Evolutionary conservation across 2,329 filamentous ascomycete genomes (phyloP).

Genomic region (Phyllosticta citribraziliensis): DNA sequence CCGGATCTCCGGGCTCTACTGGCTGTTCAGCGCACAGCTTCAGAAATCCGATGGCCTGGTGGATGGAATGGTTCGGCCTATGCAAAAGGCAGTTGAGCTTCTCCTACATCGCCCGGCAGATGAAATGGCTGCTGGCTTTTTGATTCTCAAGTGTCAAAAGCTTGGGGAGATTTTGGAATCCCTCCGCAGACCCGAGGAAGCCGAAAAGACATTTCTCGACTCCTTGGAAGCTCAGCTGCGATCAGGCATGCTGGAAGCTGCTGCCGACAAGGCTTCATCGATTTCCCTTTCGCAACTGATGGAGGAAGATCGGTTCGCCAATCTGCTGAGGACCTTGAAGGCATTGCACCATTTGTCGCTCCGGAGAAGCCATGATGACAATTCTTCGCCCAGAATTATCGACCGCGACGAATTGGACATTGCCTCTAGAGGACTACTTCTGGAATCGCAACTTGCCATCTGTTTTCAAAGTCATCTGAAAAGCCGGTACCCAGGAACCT

Average conservation of each 20-base stretch:
- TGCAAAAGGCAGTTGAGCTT: constrained; percentile 55
- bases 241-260: constrained; percentile 44
- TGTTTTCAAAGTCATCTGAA: constrained; percentile 19
- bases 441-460: constrained; percentile 35
- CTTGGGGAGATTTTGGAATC: constrained; percentile 52
- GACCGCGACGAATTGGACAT: constrained; percentile 23
- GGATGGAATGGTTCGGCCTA: constrained; percentile 43
- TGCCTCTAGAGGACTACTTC: constrained; percentile 25
- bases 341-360: constrained; percentile 47
- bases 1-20: constrained; percentile 64
- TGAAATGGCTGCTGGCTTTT: constrained; percentile 51
- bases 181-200: constrained; percentile 45
- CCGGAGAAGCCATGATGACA: constrained; percentile 35
- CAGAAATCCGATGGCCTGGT: constrained; percentile 35
- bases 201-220: constrained; percentile 47
- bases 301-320: constrained; percentile 39
- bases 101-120: constrained; percentile 44
- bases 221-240: constrained; percentile 55
- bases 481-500: constrained; percentile 21
- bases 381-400: constrained; percentile 37
- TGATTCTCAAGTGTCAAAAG: constrained; percentile 56
- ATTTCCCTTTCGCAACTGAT: constrained; percentile 46
- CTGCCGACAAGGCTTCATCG: constrained; percentile 42
- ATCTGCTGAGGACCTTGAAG: constrained; percentile 50
- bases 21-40: constrained; percentile 48